Conservation (phyloP, 352 stramenopile genomes). For the Pythium dissimile region DNA sequence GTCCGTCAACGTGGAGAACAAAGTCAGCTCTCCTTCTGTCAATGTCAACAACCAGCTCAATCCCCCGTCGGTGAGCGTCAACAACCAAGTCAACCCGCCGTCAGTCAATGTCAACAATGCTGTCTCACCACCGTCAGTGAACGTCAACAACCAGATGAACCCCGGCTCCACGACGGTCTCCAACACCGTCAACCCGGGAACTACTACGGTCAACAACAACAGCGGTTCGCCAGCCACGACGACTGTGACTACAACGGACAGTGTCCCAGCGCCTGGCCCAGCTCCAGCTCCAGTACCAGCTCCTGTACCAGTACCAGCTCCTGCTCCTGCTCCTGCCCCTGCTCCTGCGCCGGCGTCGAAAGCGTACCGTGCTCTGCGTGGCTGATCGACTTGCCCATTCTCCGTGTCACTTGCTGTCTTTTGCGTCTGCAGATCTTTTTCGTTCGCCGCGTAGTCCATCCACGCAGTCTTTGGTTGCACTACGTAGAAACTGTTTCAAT, state of each 20-base stretch:
- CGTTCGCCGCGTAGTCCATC: no score
- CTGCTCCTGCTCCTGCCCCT: background rate
- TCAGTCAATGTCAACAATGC: slow-evolving; percentile 1
- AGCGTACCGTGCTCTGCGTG: slow-evolving; percentile 8
- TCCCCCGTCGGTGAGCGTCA: background rate
- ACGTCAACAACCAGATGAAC: slow-evolving; percentile 5
- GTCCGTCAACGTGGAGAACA: background rate
- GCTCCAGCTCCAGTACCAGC: background rate
- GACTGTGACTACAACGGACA: background rate
- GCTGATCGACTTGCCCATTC: no score
- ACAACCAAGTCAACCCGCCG: slow-evolving; percentile 7
- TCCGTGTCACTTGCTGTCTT: no score
- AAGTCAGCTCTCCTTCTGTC: background rate
- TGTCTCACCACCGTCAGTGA: background rate
- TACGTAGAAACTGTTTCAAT: no score
- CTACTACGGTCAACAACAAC: slow-evolving; percentile 8
- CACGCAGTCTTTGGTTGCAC: no score
- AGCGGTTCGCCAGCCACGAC: background rate
- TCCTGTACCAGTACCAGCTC: background rate
- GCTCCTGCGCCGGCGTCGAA: background rate
- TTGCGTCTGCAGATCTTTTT: no score
- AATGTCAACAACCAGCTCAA: slow-evolving; percentile 2
- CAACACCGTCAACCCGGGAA: slow-evolving; percentile 5
- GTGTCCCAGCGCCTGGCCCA: background rate
- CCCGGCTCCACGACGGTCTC: background rate